These are phyloP conservation scores for Fusarium ramigenum DNA, from an alignment of 2,329 filamentous ascomycete genomes.

Conservation along the genomic window DNA sequence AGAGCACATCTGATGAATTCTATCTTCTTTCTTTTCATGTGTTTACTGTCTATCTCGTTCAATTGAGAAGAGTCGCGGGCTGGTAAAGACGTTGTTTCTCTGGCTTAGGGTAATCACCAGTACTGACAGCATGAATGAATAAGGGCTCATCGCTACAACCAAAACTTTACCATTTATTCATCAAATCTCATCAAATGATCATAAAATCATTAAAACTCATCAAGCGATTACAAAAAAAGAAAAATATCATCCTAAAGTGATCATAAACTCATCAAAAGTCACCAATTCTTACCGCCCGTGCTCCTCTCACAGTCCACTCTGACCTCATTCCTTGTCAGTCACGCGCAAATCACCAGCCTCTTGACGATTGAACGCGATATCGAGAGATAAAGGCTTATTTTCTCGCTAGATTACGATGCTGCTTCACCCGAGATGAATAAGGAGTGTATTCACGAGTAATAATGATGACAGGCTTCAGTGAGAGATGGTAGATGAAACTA, in stretches of 20 bases:
- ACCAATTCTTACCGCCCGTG: accelerated
- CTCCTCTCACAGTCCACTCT: background rate
- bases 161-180: background rate
- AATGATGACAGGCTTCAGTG: no score
- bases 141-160: background rate
- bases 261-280: background rate
- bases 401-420: accelerated
- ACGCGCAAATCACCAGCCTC: background rate
- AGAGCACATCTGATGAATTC: no score
- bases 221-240: no score
- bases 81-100: background rate
- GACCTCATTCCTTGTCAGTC: background rate
- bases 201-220: background rate
- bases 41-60: no score
- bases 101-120: background rate
- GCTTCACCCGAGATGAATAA: no score
- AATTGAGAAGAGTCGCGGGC: no score
- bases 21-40: no score
- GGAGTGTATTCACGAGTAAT: no score
- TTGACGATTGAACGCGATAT: accelerated
- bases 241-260: background rate
- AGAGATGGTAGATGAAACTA: accelerated
- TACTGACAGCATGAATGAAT: background rate
- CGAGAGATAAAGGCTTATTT: accelerated
- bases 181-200: accelerated